Evolutionary conservation across 2,329 filamentous ascomycete genomes (phyloP).

Genomic region (Cercospora zeina): DNA sequence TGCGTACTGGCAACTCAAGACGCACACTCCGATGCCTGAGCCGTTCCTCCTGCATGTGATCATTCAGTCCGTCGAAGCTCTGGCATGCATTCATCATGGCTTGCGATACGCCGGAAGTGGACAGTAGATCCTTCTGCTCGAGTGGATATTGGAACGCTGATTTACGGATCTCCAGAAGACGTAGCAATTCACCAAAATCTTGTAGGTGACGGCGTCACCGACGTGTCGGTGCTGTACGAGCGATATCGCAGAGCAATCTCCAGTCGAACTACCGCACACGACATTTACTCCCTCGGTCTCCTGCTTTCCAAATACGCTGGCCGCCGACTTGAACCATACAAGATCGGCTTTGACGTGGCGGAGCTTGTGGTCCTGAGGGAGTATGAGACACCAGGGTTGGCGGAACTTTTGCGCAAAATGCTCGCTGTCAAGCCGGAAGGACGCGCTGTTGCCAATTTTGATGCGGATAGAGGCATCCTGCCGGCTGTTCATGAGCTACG

Average conservation of each 20-base stretch:
- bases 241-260: not conserved
- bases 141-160: not conserved
- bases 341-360: constrained; percentile 16
- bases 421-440: constrained; percentile 18
- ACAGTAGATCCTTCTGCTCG: not conserved
- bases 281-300: constrained; percentile 28
- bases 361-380: constrained; percentile 12
- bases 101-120: constrained; percentile 16
- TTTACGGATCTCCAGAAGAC: not conserved
- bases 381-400: constrained; percentile 19
- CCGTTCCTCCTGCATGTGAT: constrained; percentile 23
- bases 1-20: not conserved
- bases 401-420: constrained; percentile 12
- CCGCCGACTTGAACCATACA: not conserved
- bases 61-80: constrained; percentile 19
- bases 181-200: not conserved
- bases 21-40: constrained; percentile 18
- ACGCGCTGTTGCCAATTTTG: constrained; percentile 22
- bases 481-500: constrained; percentile 18
- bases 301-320: constrained; percentile 22
- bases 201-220: not conserved
- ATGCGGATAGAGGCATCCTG: constrained; percentile 15
- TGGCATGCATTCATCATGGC: constrained; percentile 27
- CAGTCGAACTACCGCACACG: constrained; percentile 12
- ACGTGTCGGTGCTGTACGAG: constrained; percentile 2